Conservation (phyloP, 441 rosid genomes). For the Pelargonium australe region DNA sequence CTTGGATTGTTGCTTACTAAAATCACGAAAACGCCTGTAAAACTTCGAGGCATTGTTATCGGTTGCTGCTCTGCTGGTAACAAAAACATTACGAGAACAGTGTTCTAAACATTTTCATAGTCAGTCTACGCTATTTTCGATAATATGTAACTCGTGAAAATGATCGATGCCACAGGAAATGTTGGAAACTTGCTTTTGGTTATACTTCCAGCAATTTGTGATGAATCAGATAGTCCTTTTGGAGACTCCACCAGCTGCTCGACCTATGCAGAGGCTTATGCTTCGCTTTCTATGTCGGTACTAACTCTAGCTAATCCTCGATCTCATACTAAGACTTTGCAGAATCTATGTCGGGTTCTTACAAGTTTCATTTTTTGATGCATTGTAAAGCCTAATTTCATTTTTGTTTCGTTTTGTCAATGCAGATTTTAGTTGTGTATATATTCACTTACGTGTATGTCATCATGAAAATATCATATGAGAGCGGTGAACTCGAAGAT, state of each 20-base stretch:
- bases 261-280: slow-evolving; percentile 23
- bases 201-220: slow-evolving; percentile 26
- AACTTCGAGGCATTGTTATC: slow-evolving; percentile 26
- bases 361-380: too few relatives aligned
- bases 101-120: too few relatives aligned
- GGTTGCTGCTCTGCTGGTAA: slow-evolving; percentile 30
- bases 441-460: slow-evolving; percentile 24
- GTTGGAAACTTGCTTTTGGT: slow-evolving; percentile 24
- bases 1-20: slow-evolving; percentile 24
- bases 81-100: too few relatives aligned
- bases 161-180: slow-evolving; percentile 16
- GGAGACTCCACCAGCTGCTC: slow-evolving; percentile 23
- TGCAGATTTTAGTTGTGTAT: slow-evolving; percentile 19
- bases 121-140: too few relatives aligned
- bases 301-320: background rate
- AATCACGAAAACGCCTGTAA: slow-evolving; percentile 22
- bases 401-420: background rate
- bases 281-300: slow-evolving; percentile 31
- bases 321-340: background rate
- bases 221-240: slow-evolving; percentile 23
- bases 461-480: slow-evolving; percentile 18
- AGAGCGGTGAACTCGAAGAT: background rate
- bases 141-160: background rate
- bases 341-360: too few relatives aligned
- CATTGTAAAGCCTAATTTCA: background rate